Evolutionary conservation across 306 rosid genomes (phyloP).

Genomic region (Potentilla sterilis): DNA sequence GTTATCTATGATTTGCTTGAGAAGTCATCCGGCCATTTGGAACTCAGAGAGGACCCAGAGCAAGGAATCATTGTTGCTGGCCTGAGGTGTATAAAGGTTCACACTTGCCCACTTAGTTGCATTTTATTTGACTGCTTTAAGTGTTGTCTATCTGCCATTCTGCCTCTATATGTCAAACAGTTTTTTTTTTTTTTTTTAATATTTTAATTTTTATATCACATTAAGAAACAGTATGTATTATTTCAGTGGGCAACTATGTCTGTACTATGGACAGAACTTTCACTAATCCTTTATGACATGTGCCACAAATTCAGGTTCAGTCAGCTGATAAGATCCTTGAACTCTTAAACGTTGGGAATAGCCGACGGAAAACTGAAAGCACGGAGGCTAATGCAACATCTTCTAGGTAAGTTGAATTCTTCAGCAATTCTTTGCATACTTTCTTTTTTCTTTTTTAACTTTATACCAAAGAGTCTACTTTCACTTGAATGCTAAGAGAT

Average conservation of each 20-base stretch:
- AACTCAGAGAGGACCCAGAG: constrained; percentile 66
- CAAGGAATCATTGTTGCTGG: constrained; percentile 62
- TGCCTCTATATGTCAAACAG: background rate
- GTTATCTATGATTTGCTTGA: constrained; percentile 66
- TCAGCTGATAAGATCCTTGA: constrained; percentile 65
- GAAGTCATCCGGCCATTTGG: constrained; percentile 62
- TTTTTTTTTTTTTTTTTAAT: background rate
- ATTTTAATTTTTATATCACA: background rate
- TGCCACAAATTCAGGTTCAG: constrained; percentile 45
- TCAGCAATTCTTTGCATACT: constrained; percentile 3
- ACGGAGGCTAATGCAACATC: constrained; percentile 63
- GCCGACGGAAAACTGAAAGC: constrained; percentile 63
- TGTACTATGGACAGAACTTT: constrained; percentile 8
- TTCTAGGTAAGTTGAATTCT: constrained; percentile 40
- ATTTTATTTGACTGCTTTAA: background rate
- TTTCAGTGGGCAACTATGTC: background rate
- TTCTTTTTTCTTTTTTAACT: background rate
- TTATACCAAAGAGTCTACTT: background rate
- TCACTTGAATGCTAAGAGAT: background rate
- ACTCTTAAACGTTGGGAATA: constrained; percentile 59
- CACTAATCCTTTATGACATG: background rate
- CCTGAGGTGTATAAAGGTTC: constrained; percentile 57
- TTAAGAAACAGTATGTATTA: background rate
- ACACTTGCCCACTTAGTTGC: constrained; percentile 8
- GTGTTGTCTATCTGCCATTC: constrained; percentile 2